Evolutionary conservation across 148 eudicot genomes (phyloP).

Genomic region (Chenopodium formosanum): DNA sequence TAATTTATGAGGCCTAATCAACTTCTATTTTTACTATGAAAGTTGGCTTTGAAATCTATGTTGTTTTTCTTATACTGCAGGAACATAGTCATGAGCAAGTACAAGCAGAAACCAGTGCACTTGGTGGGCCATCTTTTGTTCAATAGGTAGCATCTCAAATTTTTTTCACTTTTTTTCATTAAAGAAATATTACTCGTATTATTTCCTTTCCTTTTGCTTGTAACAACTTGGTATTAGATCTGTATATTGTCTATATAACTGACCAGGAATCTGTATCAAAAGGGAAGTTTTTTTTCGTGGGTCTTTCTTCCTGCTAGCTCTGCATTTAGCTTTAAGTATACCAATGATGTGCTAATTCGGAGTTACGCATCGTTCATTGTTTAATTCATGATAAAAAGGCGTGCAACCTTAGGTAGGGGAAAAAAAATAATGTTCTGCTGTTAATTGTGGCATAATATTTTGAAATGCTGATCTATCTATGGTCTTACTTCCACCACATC

Average conservation of each 20-base stretch:
- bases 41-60: neutral
- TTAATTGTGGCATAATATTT: neutral
- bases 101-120: slow-evolving; percentile 21
- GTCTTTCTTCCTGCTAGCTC: neutral
- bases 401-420: neutral
- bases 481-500: neutral
- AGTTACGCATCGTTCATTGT: neutral
- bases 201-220: neutral
- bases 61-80: slow-evolving; percentile 18
- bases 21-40: neutral
- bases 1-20: slow-evolving; percentile 2
- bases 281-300: neutral
- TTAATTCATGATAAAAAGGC: neutral
- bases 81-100: slow-evolving; percentile 31
- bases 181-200: no score
- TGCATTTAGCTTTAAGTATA: neutral
- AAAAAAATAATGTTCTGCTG: no score
- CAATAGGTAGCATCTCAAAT: slow-evolving; percentile 18
- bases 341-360: neutral
- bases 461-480: neutral
- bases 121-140: slow-evolving; percentile 32
- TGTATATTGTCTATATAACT: slow-evolving; percentile 1
- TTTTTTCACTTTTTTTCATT: neutral
- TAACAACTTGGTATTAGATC: neutral
- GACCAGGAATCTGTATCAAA: neutral